Base-by-base conservation (phyloP, 1,139 yeast genomes). In the Sugiyamaella sp. region DNA sequence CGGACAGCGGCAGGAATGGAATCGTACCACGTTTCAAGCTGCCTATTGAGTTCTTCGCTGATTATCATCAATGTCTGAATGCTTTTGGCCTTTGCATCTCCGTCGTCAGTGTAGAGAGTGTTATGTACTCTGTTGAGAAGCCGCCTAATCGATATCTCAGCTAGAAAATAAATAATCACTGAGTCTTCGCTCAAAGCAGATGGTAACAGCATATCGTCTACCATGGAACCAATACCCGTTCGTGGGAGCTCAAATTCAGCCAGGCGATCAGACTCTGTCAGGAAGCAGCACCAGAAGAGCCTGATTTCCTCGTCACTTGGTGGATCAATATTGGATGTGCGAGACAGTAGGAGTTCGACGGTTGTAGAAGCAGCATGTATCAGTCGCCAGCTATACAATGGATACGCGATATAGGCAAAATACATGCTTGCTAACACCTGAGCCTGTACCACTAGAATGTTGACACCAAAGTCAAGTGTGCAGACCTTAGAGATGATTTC, bases 171-270 rank as follows among this genome's bases (percentile, higher is more conserved):
- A 17, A 57, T 53, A 49, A 57, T 48, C n/a, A 49, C 51, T 4
- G 57, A 38, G 25, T 58, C 62, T 27, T 22, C 37, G 1, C 47
- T 45, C 33, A 29, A 24, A 4, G 22, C 46, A n/a, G 46, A 38
- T 16, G 62, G 61, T 14, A 59, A 44, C 14, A 50, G 42, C 55
- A 56, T 55, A 29, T 58, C 58, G 25, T 59, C 62, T 3, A 57
- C 61, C 39, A 58, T 45, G n/a, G 50, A 32, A 20, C 57, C 62
- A 22, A 59, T 46, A 9, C 61, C 61, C 17, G 56, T 46, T 9
- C 61, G 49, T 8, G 62, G 62, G 12, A 59, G 52, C 14, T 59
- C 61, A 25, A 59, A 53, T 37, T 59, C 62, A 6, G 62, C 61
- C 10, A 59, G 35, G 12, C 62, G 44, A 47, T 59, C 62, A 41